phyloP scores from a whole-genome alignment of 2,329 filamentous ascomycete genomes.

The Trichophyton rubrum region DNA sequence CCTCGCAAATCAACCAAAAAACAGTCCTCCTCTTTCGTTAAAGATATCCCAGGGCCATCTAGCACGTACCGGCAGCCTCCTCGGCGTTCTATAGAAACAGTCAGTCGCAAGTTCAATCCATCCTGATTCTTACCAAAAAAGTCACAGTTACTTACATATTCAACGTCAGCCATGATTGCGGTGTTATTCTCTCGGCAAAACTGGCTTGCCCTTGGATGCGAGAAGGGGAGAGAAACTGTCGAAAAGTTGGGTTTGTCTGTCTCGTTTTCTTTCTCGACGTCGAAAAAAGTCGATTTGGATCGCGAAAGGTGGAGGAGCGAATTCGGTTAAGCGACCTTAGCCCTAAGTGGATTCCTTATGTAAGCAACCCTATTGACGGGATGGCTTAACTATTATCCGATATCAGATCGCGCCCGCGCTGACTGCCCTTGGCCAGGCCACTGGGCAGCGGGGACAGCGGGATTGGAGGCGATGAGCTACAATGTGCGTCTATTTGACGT shows the following conservation, averaged over 20 bases:
- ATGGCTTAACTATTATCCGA: not conserved
- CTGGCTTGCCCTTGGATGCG: constrained; percentile 34
- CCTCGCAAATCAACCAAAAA: not conserved
- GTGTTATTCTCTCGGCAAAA: constrained; percentile 34
- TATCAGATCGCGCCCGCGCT: not conserved
- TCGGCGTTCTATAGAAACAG: constrained; percentile 65
- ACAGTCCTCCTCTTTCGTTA: not conserved
- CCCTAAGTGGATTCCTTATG: constrained; percentile 21
- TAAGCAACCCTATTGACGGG: constrained; percentile 5
- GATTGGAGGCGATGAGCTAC: not conserved
- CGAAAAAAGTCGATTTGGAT: constrained; percentile 8
- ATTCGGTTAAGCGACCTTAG: constrained; percentile 33
- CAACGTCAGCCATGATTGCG: constrained; percentile 73
- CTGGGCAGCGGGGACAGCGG: not conserved
- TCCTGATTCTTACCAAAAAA: not conserved
- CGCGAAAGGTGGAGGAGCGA: constrained; percentile 18
- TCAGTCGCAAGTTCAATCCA: constrained; percentile 12
- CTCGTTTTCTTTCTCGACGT: constrained; percentile 9
- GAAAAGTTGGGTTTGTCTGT: constrained; percentile 15
- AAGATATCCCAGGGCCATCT: not conserved
- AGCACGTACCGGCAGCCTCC: constrained; percentile 68
- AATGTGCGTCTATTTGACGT: too few species aligned
- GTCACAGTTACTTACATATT: constrained; percentile 57
- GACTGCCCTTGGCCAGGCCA: too few species aligned
- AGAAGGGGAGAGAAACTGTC: constrained; percentile 30